These are phyloP conservation scores for Myxozyma neotropica DNA, from an alignment of 805 yeast genomes.

Conservation along the genomic window DNA sequence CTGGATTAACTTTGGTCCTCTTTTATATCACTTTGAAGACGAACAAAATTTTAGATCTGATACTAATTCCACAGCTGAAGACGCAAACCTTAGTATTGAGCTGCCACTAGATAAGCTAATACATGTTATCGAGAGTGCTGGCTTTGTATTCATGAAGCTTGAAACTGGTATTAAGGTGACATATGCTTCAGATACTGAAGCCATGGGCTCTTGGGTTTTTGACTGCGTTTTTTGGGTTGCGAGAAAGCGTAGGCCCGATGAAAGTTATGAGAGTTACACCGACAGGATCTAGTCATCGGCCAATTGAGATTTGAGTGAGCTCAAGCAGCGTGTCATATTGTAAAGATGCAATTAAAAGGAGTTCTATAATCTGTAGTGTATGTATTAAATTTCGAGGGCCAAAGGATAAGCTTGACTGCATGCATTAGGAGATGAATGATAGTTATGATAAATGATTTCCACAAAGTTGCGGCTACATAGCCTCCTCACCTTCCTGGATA, in stretches of 20 bases:
- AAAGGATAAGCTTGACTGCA: no score
- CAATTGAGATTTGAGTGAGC: no score
- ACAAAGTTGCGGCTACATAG: background rate
- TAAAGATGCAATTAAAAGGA: no score
- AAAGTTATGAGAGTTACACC: background rate
- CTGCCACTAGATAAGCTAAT: constrained; percentile 67
- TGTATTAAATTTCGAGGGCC: no score
- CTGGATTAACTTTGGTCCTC: constrained; percentile 93
- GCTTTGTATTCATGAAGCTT: constrained; percentile 55
- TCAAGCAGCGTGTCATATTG: no score
- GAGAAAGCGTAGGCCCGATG: constrained; percentile 14
- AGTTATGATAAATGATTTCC: background rate
- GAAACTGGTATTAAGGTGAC: constrained; percentile 46
- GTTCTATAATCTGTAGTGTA: no score
- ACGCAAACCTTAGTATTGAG: constrained; percentile 65
- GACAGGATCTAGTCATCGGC: no score
- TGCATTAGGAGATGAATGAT: no score
- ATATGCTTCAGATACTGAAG: constrained; percentile 54
- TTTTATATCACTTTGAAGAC: constrained; percentile 74
- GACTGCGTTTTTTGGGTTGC: constrained; percentile 67
- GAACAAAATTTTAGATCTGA: constrained; percentile 8
- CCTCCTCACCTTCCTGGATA: constrained; percentile 57
- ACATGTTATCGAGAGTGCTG: constrained; percentile 54
- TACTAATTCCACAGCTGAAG: background rate
- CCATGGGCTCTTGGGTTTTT: constrained; percentile 57